Percentiles rank a stretch among this genome's conserved stretches.
Conservation (phyloP, 1,139 yeast genomes). For the Chernovozyma aurita region DNA sequence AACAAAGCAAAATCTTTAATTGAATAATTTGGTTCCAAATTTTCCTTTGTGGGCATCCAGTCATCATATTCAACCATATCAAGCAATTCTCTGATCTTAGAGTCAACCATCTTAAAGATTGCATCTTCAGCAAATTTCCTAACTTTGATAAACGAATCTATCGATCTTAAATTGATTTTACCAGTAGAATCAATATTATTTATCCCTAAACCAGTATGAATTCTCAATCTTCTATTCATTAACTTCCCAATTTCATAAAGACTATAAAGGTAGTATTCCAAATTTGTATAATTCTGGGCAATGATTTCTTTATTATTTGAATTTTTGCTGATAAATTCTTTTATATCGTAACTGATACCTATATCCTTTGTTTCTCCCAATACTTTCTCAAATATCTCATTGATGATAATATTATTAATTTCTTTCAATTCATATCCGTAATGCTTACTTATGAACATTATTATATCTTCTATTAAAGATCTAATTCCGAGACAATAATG, state of each 20-base stretch:
- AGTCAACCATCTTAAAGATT: conserved; percentile 75
- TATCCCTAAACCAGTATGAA: conserved; percentile 54
- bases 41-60: conserved; percentile 45
- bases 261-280: conserved; percentile 75
- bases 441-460: conserved; percentile 61
- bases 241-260: conserved; percentile 52
- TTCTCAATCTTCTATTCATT: conserved; percentile 36
- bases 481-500: conserved; percentile 76
- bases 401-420: conserved; percentile 45
- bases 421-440: conserved; percentile 48
- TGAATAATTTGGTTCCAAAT: conserved; percentile 66
- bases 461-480: conserved; percentile 57
- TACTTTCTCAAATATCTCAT: conserved; percentile 64
- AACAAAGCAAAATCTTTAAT: conserved; percentile 85
- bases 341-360: conserved; percentile 65
- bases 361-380: conserved; percentile 47
- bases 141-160: conserved; percentile 52
- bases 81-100: conserved; percentile 71
- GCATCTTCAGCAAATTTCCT: conserved; percentile 76
- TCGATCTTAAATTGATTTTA: conserved; percentile 37
- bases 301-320: conserved; percentile 83
- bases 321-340: conserved; percentile 52
- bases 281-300: conserved; percentile 81
- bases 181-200: conserved; percentile 38
- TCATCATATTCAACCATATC: conserved; percentile 88